Conservation (phyloP, 257 asterid species). For the Solanum tarijense region DNA sequence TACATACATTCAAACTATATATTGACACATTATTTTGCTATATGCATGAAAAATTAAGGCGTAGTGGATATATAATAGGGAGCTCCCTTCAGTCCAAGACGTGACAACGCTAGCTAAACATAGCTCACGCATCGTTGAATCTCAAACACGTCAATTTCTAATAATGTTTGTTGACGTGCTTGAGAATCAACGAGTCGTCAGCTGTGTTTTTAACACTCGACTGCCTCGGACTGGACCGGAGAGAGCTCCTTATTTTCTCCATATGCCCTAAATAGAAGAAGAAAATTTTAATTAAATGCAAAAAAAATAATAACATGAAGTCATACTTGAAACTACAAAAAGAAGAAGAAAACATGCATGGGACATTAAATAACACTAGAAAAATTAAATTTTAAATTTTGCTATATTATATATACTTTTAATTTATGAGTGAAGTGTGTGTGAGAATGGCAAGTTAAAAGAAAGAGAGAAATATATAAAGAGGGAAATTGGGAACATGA, state of each 20-base stretch:
- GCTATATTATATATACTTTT: too few relatives aligned
- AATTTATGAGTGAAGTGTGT: neutral
- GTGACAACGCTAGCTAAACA: slow-evolving; percentile 50
- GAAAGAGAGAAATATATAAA: neutral
- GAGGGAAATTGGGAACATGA: neutral
- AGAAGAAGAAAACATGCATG: neutral
- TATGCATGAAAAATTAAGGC: neutral
- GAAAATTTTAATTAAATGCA: neutral
- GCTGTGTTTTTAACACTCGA: slow-evolving; percentile 39
- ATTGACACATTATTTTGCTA: neutral
- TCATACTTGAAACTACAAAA: neutral
- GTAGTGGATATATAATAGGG: slow-evolving; percentile 29
- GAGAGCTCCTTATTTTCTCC: slow-evolving; percentile 58
- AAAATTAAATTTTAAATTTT: too few relatives aligned
- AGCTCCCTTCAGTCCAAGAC: slow-evolving; percentile 99
- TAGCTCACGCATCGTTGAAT: slow-evolving; percentile 81
- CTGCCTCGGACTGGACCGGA: slow-evolving; percentile 82
- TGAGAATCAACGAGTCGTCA: slow-evolving; percentile 85
- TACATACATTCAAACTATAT: neutral
- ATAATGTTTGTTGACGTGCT: slow-evolving; percentile 16
- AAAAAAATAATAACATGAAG: neutral
- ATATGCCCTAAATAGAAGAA: slow-evolving; percentile 1
- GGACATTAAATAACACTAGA: neutral
- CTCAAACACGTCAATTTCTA: slow-evolving; percentile 31
- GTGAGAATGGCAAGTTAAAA: neutral